Percentiles rank a stretch among this genome's conserved stretches.
Conservation (phyloP, 192 early-diverging fungal genomes). For the Coemansia sp. region DNA sequence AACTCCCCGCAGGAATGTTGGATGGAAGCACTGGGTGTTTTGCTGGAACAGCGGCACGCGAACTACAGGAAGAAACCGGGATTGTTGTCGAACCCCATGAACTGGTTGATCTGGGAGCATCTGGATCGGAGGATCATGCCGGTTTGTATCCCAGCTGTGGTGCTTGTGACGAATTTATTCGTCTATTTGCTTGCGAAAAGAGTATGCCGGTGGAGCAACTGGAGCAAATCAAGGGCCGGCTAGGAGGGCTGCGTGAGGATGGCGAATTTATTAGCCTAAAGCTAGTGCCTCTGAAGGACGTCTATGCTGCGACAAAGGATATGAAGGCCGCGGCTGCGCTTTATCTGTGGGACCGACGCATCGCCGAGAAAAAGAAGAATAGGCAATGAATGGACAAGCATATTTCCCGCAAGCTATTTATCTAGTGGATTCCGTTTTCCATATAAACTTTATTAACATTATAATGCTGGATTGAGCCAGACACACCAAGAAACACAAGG, state of each 20-base stretch:
- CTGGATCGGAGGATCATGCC: too few species aligned
- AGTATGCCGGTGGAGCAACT: constrained; percentile 52
- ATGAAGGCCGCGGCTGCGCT: constrained; percentile 68
- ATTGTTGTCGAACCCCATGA: constrained; percentile 58
- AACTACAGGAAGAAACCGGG: constrained; percentile 82
- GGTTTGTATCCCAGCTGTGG: constrained; percentile 74
- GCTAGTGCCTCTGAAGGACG: constrained; percentile 60
- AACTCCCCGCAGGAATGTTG: constrained; percentile 86
- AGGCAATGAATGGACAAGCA: too few species aligned
- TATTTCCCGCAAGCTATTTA: too few species aligned
- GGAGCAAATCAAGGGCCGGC: constrained; percentile 54
- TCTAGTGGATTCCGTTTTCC: too few species aligned
- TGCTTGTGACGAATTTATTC: constrained; percentile 76
- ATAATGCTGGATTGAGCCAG: too few species aligned
- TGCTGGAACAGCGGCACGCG: constrained; percentile 70
- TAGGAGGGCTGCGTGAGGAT: constrained; percentile 66
- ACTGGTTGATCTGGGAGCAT: constrained; percentile 64
- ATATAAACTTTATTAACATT: too few species aligned
- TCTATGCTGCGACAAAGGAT: constrained; percentile 64
- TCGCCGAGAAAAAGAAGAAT: not conserved
- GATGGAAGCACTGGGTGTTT: constrained; percentile 66
- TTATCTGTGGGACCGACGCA: constrained; percentile 52
- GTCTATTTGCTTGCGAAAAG: constrained; percentile 68
- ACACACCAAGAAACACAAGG: too few species aligned
- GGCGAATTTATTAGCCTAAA: constrained; percentile 75